Percentiles rank a stretch among this genome's conserved stretches.
Conservation (phyloP, 1,139 yeast genomes). For the Spencermartinsiella ligniputridi region DNA sequence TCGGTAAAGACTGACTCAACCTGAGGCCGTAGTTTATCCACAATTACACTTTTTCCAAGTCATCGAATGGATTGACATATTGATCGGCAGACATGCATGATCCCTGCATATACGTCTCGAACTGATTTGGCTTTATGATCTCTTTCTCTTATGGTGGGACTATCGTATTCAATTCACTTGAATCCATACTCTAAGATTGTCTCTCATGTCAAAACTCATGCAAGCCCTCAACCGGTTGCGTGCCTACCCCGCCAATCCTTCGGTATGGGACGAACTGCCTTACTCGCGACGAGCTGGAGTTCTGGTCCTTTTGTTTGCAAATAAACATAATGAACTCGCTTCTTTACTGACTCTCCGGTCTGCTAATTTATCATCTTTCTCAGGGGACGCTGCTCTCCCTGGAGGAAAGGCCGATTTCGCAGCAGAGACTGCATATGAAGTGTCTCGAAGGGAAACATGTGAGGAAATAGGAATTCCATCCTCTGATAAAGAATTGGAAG, state of each 20-base stretch:
- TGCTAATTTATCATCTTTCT: slow-evolving; percentile 60
- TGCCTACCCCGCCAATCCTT: slow-evolving; percentile 9
- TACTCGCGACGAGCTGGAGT: slow-evolving; percentile 70
- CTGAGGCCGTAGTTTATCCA: too few relatives aligned
- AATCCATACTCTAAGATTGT: too few relatives aligned
- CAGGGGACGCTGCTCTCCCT: slow-evolving; percentile 86
- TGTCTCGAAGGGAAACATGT: slow-evolving; percentile 74
- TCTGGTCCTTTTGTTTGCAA: slow-evolving; percentile 64
- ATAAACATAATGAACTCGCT: slow-evolving; percentile 61
- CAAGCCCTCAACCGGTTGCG: slow-evolving; percentile 10
- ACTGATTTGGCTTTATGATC: too few relatives aligned
- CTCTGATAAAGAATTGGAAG: slow-evolving; percentile 41
- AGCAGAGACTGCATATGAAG: slow-evolving; percentile 62
- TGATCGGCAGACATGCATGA: too few relatives aligned
- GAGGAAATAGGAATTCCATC: slow-evolving; percentile 79
- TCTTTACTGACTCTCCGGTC: slow-evolving; percentile 77
- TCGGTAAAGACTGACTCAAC: too few relatives aligned
- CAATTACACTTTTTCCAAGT: too few relatives aligned
- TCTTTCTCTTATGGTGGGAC: too few relatives aligned
- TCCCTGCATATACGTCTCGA: too few relatives aligned
- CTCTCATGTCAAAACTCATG: background rate
- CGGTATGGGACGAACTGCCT: slow-evolving; percentile 56
- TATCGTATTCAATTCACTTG: too few relatives aligned
- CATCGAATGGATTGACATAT: too few relatives aligned
- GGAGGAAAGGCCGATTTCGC: slow-evolving; percentile 50